Conservation (phyloP, 768 basidiomycete genomes). For the Tulasnella sp. region DNA sequence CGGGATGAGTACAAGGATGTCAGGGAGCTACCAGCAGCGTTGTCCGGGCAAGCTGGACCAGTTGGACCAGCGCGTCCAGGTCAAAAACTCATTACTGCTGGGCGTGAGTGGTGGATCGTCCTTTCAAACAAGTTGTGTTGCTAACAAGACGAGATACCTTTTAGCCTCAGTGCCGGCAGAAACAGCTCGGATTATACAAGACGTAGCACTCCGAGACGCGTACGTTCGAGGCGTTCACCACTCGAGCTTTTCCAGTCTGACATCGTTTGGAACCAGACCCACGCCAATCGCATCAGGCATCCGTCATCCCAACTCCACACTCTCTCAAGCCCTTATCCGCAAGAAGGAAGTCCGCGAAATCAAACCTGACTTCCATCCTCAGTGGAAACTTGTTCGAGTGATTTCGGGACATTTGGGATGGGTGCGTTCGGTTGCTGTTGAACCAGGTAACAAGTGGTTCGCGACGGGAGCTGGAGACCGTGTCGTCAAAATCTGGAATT, state of each 20-base stretch:
- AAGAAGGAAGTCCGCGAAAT: conserved; percentile 93
- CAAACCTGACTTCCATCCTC: conserved; percentile 94
- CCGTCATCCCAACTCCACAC: conserved; percentile 64
- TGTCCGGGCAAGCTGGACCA: conserved; percentile 73
- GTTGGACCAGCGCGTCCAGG: conserved; percentile 79
- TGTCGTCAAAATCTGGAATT: conserved; percentile 98
- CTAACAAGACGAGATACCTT: conserved; percentile 13
- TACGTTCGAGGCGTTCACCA: conserved; percentile 24
- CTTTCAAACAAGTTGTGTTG: background rate
- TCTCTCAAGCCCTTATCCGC: conserved; percentile 87
- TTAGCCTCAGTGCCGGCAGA: conserved; percentile 52
- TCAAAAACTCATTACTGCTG: conserved; percentile 73
- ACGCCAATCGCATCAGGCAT: conserved; percentile 43
- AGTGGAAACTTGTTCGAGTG: conserved; percentile 94
- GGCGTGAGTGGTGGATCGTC: conserved; percentile 52
- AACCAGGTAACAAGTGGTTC: conserved; percentile 99
- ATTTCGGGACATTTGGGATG: conserved; percentile 98
- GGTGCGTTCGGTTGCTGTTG: conserved; percentile 95
- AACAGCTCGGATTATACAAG: conserved; percentile 61
- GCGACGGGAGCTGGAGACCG: conserved; percentile 97
- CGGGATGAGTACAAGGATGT: conserved; percentile 87
- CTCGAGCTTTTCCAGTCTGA: conserved; percentile 38
- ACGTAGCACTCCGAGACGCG: conserved; percentile 61
- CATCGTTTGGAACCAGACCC: conserved; percentile 26
- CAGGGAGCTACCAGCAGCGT: conserved; percentile 78